Evolutionary conservation across 495 filamentous ascomycete genomes (phyloP), one percentile per base, ranked within the genome.

Genomic region (Trypethelium eluteriae): DNA sequence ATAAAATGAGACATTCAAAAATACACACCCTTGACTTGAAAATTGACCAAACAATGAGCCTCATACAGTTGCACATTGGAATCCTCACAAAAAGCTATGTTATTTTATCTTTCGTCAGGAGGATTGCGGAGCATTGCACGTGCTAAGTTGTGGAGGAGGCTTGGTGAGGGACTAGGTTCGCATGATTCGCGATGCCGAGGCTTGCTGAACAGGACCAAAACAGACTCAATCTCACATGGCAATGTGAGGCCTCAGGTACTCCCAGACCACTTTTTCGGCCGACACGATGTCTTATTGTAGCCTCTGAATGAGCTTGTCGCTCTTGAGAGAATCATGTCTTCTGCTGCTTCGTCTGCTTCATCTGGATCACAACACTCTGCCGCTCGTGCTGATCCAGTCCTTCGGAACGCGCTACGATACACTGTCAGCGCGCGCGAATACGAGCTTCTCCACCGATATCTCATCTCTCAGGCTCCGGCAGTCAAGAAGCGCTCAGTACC

Each of bases 341-440:
- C 53, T 18, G 11, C 53, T 7, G 53, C 53, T 35, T 59, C 53
- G 53, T 59, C 53, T 18, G 11, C 53, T 5, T 53, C 49, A 32
- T 59, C 53, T 11, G 11, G 11, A 7, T 59, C 53, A 7, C 14
- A 53, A 1, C 3, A 5, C 6, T 10, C 5, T 36, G 53, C 25
- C 3, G 53, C 53, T 14, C 53, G 53, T 32, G 53, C 81, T 65
- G 86, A 89, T 64, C 84, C 85, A 32, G 80, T 89, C 71, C 79
- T 86, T 36, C 89, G 89, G 76, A 92, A 91, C 76, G 86, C 89
- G 49, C 81, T 96, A 64, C 85, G 91, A 69, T 88, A 94, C 76
- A 91, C 87, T 66, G 83, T 96, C 57, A 92, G 88, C 76, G 86
- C 88, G 57, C 86, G 87, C 75, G 92, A 96, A 74, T 96, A 96